Evolutionary conservation across 108 stramenopile genomes (phyloP).

Genomic region (Cyclotella kingstonii): DNA sequence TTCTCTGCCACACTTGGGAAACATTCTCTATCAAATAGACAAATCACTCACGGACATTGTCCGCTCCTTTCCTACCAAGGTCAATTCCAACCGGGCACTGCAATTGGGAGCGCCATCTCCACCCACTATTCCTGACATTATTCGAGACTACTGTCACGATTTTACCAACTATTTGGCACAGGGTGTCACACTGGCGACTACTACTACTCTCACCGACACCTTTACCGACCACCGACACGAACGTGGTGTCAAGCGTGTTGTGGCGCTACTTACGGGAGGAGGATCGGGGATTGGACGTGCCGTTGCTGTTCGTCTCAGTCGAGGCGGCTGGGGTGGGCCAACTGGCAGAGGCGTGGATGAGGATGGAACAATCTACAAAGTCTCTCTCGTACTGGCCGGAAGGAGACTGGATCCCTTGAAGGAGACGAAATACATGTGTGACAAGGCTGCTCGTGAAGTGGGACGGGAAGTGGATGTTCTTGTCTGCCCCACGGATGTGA

Average conservation of each 20-base stretch:
- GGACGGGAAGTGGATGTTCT: constrained; percentile 30
- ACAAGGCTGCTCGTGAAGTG: not conserved
- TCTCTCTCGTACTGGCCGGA: constrained; percentile 58
- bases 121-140: constrained; percentile 39
- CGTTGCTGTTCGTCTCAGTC: constrained; percentile 48
- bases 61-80: constrained; percentile 50
- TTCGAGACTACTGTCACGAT: constrained; percentile 52
- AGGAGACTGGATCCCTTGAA: constrained; percentile 46
- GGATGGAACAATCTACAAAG: constrained; percentile 20
- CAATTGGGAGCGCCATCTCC: constrained; percentile 39
- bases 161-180: constrained; percentile 42
- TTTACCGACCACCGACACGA: no score
- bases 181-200: constrained; percentile 26
- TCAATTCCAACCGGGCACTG: constrained; percentile 44
- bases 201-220: no score
- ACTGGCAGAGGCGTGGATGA: constrained; percentile 25
- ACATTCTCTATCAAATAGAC: constrained; percentile 46
- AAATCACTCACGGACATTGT: constrained; percentile 43
- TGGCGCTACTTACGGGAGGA: constrained; percentile 73
- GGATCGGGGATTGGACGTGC: constrained; percentile 76
- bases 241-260: constrained; percentile 7
- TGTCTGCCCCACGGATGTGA: constrained; percentile 52
- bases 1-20: constrained; percentile 22
- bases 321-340: constrained; percentile 42
- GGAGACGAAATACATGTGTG: constrained; percentile 41